Conservation (phyloP, 108 stramenopile genomes). For the Schizochytrium sp. region DNA sequence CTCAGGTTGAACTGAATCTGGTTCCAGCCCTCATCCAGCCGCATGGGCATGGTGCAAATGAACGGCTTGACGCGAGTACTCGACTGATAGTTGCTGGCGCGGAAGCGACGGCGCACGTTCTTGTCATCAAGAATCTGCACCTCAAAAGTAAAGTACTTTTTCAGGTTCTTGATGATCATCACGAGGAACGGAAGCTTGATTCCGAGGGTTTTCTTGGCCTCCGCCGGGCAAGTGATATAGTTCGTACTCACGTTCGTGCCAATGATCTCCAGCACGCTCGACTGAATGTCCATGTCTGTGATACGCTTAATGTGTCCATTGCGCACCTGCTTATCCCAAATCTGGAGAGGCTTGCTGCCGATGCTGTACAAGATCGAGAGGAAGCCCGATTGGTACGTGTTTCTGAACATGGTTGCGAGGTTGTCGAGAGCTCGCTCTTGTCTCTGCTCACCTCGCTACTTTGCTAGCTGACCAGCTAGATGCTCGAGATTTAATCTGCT, state of each 20-base stretch:
- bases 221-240: conserved; percentile 76
- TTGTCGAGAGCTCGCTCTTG: not conserved
- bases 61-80: conserved; percentile 82
- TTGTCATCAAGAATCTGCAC: conserved; percentile 85
- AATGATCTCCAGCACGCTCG: conserved; percentile 78
- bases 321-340: conserved; percentile 72
- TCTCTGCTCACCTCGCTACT: not conserved
- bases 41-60: conserved; percentile 91
- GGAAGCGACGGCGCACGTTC: conserved; percentile 73
- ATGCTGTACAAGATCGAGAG: conserved; percentile 80
- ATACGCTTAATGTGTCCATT: conserved; percentile 89
- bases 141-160: conserved; percentile 90
- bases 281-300: conserved; percentile 81
- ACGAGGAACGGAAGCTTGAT: conserved; percentile 84
- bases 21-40: conserved; percentile 86
- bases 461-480: not conserved
- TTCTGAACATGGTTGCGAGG: conserved; percentile 62
- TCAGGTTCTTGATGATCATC: conserved; percentile 85
- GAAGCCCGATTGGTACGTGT: conserved; percentile 84
- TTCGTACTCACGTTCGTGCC: conserved; percentile 82
- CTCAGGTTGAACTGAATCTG: conserved; percentile 84
- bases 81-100: conserved; percentile 80
- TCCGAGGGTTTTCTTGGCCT: conserved; percentile 69
- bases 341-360: conserved; percentile 75
- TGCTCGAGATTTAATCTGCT: no score